Evolutionary conservation across 2,329 filamentous ascomycete species (phyloP).

Genomic region (Colletotrichum abscissum): DNA sequence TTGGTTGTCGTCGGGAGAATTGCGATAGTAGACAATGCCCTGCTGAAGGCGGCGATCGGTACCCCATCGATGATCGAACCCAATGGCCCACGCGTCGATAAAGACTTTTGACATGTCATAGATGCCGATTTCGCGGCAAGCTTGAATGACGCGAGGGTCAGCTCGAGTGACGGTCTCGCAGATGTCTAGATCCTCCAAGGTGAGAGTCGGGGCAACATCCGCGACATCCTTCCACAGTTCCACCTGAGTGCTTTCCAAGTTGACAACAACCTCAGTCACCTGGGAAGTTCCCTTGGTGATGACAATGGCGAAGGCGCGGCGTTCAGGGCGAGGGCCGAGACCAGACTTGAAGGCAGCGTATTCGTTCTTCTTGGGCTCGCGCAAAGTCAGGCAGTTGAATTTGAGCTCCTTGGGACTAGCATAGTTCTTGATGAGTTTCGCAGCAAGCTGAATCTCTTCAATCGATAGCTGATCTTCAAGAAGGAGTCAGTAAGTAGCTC

Average conservation of each 20-base stretch:
- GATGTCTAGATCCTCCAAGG: slow-evolving; percentile 83
- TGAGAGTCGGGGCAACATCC: slow-evolving; percentile 66
- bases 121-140: slow-evolving; percentile 80
- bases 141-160: slow-evolving; percentile 80
- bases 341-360: slow-evolving; percentile 70
- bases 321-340: slow-evolving; percentile 57
- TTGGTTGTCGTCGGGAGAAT: slow-evolving; percentile 71
- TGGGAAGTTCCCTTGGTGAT: background rate
- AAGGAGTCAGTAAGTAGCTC: background rate
- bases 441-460: slow-evolving; percentile 63
- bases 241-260: background rate
- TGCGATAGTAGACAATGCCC: slow-evolving; percentile 84
- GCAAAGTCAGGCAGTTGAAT: slow-evolving; percentile 74
- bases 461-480: slow-evolving; percentile 63
- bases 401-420: slow-evolving; percentile 47
- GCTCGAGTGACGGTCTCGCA: slow-evolving; percentile 76
- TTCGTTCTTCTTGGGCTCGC: slow-evolving; percentile 72
- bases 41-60: slow-evolving; percentile 79
- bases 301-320: slow-evolving; percentile 38
- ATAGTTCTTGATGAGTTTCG: slow-evolving; percentile 58
- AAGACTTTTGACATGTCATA: slow-evolving; percentile 87
- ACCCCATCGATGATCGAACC: slow-evolving; percentile 83
- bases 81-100: slow-evolving; percentile 88
- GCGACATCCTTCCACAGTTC: slow-evolving; percentile 56
- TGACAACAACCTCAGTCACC: background rate